Evolutionary conservation across 495 filamentous ascomycete genomes (phyloP).

Genomic region (Bombardia bombarda): DNA sequence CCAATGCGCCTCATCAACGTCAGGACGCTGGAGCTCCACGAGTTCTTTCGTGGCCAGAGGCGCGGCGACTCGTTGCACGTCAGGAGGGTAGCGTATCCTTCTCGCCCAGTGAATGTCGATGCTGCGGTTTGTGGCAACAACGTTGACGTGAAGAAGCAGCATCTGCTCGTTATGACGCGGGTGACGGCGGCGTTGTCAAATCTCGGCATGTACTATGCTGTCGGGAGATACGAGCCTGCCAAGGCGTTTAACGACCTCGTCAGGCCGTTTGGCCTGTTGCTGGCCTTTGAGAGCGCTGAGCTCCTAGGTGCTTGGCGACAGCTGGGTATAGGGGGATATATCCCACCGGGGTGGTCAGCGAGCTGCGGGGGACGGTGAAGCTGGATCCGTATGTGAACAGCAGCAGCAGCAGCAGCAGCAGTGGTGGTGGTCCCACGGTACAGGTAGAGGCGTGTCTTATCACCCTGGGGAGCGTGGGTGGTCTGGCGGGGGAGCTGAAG

Average conservation of each 20-base stretch:
- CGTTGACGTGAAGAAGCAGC: background rate
- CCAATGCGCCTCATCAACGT: conserved; percentile 9
- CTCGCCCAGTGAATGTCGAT: too few relatives aligned
- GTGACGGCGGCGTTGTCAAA: background rate
- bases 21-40: background rate
- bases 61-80: background rate
- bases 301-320: background rate
- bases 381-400: background rate
- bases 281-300: background rate
- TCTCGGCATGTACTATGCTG: background rate
- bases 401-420: too few relatives aligned
- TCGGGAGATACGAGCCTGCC: background rate
- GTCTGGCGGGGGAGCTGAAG: background rate
- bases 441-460: background rate
- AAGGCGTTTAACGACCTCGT: background rate
- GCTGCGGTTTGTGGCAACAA: too few relatives aligned
- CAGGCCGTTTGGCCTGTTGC: background rate
- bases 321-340: background rate
- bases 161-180: background rate
- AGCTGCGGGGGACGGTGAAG: background rate
- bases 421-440: too few relatives aligned
- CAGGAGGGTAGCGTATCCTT: background rate
- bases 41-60: conserved; percentile 1
- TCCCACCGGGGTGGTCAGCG: background rate
- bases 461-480: background rate